Conservation (phyloP, 2,329 filamentous ascomycete species). For the Epichloe bromicola region DNA sequence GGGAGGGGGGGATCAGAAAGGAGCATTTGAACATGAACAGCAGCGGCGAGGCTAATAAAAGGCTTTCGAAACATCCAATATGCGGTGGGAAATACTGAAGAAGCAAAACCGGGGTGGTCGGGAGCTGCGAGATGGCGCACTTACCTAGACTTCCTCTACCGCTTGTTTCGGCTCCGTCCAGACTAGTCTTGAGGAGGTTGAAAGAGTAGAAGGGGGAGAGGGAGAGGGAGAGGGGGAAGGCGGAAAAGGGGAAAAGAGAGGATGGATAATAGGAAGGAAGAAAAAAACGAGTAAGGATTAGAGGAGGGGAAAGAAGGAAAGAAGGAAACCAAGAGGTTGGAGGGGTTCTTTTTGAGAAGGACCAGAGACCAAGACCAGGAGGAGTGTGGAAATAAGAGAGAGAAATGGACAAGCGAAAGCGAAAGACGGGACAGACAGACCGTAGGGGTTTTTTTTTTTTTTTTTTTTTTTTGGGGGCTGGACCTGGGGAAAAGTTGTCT, state of each 20-base stretch:
- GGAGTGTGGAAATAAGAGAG: slow-evolving; percentile 15
- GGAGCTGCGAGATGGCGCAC: too few relatives aligned
- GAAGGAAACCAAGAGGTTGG: slow-evolving; percentile 11
- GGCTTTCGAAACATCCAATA: neutral
- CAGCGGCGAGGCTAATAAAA: neutral
- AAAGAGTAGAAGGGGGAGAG: neutral
- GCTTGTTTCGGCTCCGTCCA: too few relatives aligned
- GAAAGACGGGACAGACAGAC: slow-evolving; percentile 1
- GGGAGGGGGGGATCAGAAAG: too few relatives aligned
- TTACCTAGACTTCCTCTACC: too few relatives aligned
- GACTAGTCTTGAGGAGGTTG: neutral
- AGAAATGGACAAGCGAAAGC: slow-evolving; percentile 1
- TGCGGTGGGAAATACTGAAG: too few relatives aligned
- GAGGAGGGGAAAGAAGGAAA: slow-evolving; percentile 13
- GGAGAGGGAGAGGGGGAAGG: neutral
- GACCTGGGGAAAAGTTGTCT: too few relatives aligned
- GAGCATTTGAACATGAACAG: too few relatives aligned
- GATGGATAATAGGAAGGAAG: slow-evolving; percentile 8
- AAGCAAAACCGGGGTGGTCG: too few relatives aligned
- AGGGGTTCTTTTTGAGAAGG: slow-evolving; percentile 6
- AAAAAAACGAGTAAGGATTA: slow-evolving; percentile 9
- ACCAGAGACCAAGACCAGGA: slow-evolving; percentile 11
- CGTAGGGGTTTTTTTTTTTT: too few relatives aligned
- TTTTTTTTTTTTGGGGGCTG: too few relatives aligned
- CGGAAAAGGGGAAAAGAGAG: neutral